phyloP scores from a whole-genome alignment of 1,284 basidiomycete species.

The Volvariella surrecta region DNA sequence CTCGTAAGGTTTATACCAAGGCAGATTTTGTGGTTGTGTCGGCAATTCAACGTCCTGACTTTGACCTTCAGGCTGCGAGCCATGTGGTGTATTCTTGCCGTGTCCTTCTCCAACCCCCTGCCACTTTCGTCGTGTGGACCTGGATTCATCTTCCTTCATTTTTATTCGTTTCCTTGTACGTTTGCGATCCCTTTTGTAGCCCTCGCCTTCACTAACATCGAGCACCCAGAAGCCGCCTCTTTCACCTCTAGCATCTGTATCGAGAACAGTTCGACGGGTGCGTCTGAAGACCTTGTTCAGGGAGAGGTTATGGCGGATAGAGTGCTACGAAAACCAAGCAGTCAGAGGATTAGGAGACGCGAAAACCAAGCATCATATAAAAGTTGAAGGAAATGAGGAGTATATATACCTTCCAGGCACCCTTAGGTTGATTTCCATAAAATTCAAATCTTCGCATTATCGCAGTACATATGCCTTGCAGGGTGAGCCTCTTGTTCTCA shows the following conservation, averaged over 20 bases:
- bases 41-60: too few species aligned
- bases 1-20: too few species aligned
- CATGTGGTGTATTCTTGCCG: too few species aligned
- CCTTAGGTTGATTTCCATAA: conserved; percentile 40
- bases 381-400: too few species aligned
- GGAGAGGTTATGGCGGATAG: conserved; percentile 87
- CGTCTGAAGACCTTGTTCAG: conserved; percentile 77
- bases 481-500: conserved; percentile 42
- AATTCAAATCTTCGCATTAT: conserved; percentile 52
- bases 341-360: conserved; percentile 3
- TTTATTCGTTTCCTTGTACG: conserved; percentile 20
- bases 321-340: conserved; percentile 41
- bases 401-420: conserved; percentile 66
- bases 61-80: too few species aligned
- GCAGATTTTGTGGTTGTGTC: too few species aligned
- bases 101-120: too few species aligned
- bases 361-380: too few species aligned
- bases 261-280: conserved; percentile 50
- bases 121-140: too few species aligned
- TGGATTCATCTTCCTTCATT: too few species aligned
- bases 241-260: conserved; percentile 36
- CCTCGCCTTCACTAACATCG: conserved; percentile 48
- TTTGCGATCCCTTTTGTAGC: conserved; percentile 56
- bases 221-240: conserved; percentile 71
- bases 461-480: conserved; percentile 55